These are phyloP conservation scores for Pichia ethanolica DNA, from an alignment of 805 yeast species.

Conservation along the genomic window DNA sequence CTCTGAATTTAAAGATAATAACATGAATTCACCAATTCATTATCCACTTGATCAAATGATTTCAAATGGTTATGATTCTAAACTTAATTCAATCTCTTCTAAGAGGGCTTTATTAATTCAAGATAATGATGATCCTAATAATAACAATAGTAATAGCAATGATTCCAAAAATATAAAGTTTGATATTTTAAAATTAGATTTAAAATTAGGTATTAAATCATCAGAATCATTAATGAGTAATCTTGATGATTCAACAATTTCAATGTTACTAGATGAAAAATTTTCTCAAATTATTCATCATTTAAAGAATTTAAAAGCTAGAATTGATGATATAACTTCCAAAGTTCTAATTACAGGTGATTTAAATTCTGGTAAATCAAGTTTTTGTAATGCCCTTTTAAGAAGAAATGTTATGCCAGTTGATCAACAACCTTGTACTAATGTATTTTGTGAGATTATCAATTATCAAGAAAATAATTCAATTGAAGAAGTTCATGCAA, in stretches of 20 bases:
- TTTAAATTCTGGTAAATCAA: conserved; percentile 91
- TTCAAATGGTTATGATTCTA: conserved; percentile 17
- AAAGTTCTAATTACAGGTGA: conserved; percentile 97
- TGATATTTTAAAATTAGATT: conserved; percentile 54
- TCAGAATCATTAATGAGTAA: conserved; percentile 39
- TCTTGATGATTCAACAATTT: conserved; percentile 61
- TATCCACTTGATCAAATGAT: conserved; percentile 39
- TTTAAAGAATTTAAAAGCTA: conserved; percentile 59
- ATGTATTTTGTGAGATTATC: conserved; percentile 89
- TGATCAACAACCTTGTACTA: conserved; percentile 97
- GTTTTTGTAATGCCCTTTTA: conserved; percentile 86
- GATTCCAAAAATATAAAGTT: conserved; percentile 29
- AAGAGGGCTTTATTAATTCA: conserved; percentile 46
- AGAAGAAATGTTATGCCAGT: conserved; percentile 77
- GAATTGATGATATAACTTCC: conserved; percentile 87
- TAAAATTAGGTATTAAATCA: conserved; percentile 43
- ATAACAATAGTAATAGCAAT: not conserved
- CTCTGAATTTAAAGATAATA: conserved; percentile 46
- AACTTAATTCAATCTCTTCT: conserved; percentile 42
- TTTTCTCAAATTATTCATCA: conserved; percentile 60
- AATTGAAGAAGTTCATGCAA: conserved; percentile 90
- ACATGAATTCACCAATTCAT: conserved; percentile 51
- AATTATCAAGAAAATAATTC: conserved; percentile 72
- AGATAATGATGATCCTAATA: conserved; percentile 17
- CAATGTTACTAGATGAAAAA: conserved; percentile 63